phyloP scores from a whole-genome alignment of 2,329 filamentous ascomycete genomes.

The Xylariaceae sp. region DNA sequence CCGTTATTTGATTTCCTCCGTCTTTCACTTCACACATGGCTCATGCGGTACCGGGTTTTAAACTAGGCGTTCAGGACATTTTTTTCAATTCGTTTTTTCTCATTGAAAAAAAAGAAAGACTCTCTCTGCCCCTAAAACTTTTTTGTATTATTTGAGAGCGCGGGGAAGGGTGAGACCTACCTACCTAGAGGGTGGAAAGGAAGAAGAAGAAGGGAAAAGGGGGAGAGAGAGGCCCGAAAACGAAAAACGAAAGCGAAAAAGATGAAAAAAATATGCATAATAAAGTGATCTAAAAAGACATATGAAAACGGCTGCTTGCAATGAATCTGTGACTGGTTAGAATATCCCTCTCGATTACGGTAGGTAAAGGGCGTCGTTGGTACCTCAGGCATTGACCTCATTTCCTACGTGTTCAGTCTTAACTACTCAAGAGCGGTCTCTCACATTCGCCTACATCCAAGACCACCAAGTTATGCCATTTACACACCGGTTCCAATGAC shows the following conservation, averaged over 20 bases:
- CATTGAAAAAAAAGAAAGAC: background rate
- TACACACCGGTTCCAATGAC: too few relatives aligned
- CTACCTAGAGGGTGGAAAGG: background rate
- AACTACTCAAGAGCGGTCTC: too few relatives aligned
- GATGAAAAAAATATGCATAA: background rate
- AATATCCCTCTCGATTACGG: too few relatives aligned
- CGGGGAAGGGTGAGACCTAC: background rate
- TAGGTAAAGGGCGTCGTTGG: too few relatives aligned
- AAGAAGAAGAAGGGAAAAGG: background rate
- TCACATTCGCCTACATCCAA: too few relatives aligned
- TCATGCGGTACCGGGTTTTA: slow-evolving; percentile 23
- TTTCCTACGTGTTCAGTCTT: too few relatives aligned
- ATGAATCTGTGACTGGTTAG: too few relatives aligned
- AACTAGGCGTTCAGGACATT: slow-evolving; percentile 24
- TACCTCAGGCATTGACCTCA: too few relatives aligned
- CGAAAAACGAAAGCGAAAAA: background rate
- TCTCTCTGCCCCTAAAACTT: background rate
- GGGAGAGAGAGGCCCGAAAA: background rate
- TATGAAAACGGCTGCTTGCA: too few relatives aligned
- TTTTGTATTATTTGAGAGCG: background rate
- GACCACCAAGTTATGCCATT: too few relatives aligned
- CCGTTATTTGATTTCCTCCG: slow-evolving; percentile 5
- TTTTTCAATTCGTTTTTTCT: background rate
- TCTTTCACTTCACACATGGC: slow-evolving; percentile 12
- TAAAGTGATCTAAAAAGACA: background rate